Conservation (phyloP, 257 asterid species). For the Haberlea rhodopensis region DNA sequence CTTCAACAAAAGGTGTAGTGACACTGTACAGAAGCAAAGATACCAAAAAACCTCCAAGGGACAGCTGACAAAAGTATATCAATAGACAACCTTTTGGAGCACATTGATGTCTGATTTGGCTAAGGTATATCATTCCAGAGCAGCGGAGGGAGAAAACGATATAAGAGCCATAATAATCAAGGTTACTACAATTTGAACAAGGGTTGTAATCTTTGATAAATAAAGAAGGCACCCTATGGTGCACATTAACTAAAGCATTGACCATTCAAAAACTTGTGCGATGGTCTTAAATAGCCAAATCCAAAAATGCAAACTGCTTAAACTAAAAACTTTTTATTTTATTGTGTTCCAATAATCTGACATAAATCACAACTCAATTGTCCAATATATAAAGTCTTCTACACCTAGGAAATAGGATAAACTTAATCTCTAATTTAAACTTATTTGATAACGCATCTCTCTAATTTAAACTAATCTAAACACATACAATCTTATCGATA, state of each 20-base stretch:
- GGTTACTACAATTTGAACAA: not conserved
- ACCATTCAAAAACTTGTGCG: not conserved
- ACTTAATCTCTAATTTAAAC: too few relatives aligned
- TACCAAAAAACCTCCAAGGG: slow-evolving; percentile 22
- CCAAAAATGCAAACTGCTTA: not conserved
- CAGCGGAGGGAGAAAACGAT: not conserved
- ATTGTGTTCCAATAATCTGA: too few relatives aligned
- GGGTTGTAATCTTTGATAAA: not conserved
- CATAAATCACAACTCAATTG: too few relatives aligned
- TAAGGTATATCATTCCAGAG: slow-evolving; percentile 53
- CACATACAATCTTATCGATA: too few relatives aligned
- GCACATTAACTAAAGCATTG: not conserved
- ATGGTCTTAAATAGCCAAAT: not conserved
- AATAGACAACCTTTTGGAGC: slow-evolving; percentile 33
- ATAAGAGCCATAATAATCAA: not conserved
- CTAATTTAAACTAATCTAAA: too few relatives aligned
- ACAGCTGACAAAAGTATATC: slow-evolving; percentile 22
- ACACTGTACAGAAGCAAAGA: slow-evolving; percentile 29
- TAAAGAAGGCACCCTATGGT: not conserved
- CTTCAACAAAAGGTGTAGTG: slow-evolving; percentile 39
- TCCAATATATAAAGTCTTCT: too few relatives aligned
- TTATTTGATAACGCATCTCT: too few relatives aligned
- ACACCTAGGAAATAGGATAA: too few relatives aligned
- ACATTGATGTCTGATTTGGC: slow-evolving; percentile 55
- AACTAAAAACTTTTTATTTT: too few relatives aligned